A percentile compares a stretch with the other conserved stretches of the same genome.
Conservation (phyloP, 345 rosid species). For the Gossypium australe region DNA sequence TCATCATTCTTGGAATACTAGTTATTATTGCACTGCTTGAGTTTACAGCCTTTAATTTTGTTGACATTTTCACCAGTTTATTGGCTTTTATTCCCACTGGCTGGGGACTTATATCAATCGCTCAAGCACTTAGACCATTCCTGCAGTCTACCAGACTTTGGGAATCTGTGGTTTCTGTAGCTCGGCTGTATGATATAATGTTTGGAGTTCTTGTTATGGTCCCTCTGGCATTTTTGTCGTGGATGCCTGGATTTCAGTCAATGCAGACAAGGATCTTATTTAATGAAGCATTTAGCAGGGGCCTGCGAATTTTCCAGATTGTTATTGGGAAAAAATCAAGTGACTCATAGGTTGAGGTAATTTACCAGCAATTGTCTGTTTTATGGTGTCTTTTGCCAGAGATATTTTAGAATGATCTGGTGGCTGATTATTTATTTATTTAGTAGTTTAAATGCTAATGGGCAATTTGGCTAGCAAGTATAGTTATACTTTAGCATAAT, state of each 20-base stretch:
- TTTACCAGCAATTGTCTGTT: not conserved
- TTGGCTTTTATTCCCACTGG: slow-evolving; percentile 73
- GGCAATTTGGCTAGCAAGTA: not conserved
- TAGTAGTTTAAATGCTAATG: not conserved
- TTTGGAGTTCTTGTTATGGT: slow-evolving; percentile 59
- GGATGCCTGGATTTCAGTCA: slow-evolving; percentile 77
- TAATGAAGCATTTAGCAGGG: slow-evolving; percentile 68
- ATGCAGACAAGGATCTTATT: slow-evolving; percentile 69
- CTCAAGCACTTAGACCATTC: slow-evolving; percentile 49
- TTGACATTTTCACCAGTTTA: slow-evolving; percentile 58
- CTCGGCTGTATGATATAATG: slow-evolving; percentile 58
- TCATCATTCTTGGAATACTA: slow-evolving; percentile 40
- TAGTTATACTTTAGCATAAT: not conserved
- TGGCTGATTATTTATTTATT: not conserved
- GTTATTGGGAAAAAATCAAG: slow-evolving; percentile 50
- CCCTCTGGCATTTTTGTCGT: slow-evolving; percentile 62
- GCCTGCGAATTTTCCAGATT: slow-evolving; percentile 64
- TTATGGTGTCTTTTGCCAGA: not conserved
- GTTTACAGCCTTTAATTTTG: slow-evolving; percentile 40
- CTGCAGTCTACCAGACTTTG: slow-evolving; percentile 42
- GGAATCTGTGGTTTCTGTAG: slow-evolving; percentile 49
- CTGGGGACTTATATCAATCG: slow-evolving; percentile 53
- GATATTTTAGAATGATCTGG: not conserved
- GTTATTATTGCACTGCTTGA: slow-evolving; percentile 46
- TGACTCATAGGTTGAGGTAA: not conserved